Evolutionary conservation across 2,329 filamentous ascomycete species (phyloP).

Genomic region (Exophiala calicioides): DNA sequence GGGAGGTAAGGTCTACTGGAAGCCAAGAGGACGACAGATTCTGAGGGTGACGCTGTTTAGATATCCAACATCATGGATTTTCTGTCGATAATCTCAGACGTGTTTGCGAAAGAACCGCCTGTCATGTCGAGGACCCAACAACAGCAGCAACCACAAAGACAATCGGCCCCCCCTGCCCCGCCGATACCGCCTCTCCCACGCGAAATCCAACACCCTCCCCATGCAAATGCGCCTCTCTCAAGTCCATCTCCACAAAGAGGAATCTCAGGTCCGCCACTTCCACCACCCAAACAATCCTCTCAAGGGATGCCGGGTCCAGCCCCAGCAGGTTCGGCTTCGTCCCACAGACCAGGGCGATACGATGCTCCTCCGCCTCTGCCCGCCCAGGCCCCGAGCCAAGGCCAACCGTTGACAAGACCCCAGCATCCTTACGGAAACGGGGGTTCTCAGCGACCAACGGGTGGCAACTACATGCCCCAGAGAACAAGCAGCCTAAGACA

Average conservation of each 20-base stretch:
- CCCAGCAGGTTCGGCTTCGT: background rate
- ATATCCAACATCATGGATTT: slow-evolving; percentile 85
- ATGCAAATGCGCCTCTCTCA: slow-evolving; percentile 57
- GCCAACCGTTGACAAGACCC: slow-evolving; percentile 10
- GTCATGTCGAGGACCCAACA: slow-evolving; percentile 71
- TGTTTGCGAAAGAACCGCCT: slow-evolving; percentile 94
- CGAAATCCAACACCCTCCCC: slow-evolving; percentile 52
- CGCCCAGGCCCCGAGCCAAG: slow-evolving; percentile 8
- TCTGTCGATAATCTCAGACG: slow-evolving; percentile 74
- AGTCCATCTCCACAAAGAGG: slow-evolving; percentile 32
- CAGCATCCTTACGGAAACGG: slow-evolving; percentile 27
- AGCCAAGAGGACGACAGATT: background rate
- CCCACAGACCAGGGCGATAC: slow-evolving; percentile 25
- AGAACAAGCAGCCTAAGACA: slow-evolving; percentile 32
- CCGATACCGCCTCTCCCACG: slow-evolving; percentile 35
- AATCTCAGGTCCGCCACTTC: slow-evolving; percentile 16
- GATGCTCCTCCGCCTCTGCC: slow-evolving; percentile 32
- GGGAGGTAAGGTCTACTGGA: slow-evolving; percentile 69
- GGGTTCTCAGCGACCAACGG: slow-evolving; percentile 30
- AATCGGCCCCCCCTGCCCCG: slow-evolving; percentile 44
- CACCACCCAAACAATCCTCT: slow-evolving; percentile 19
- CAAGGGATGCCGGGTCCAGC: slow-evolving; percentile 14
- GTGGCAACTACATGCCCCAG: slow-evolving; percentile 37
- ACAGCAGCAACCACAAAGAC: slow-evolving; percentile 37
- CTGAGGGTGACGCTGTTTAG: slow-evolving; percentile 40